Evolutionary conservation across 768 basidiomycete genomes (phyloP), one percentile per base, ranked within the genome.

Genomic region (Lactarius sp.): DNA sequence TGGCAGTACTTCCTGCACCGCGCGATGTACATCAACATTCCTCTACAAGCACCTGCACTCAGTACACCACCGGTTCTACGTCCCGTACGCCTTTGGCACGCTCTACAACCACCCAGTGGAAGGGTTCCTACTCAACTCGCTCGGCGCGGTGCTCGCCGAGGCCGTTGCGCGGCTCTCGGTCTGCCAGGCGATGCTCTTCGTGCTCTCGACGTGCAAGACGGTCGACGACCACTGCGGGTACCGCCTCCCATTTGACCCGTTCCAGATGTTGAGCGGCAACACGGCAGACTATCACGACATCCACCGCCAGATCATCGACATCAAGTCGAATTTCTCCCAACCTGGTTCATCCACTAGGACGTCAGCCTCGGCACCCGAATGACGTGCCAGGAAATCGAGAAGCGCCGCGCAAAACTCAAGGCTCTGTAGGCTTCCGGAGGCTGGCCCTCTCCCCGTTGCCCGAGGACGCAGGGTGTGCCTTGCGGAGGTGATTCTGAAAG

Each of bases 1-100:
- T 98, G 94, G 94, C 95, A 99, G 74, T 99, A 98, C 76, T 94
- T 95, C 77, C 79, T 93, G 20, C 97, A 99, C 73, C 92, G 96
- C 44, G 75, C 78, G 49, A 92, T 97, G 88, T 97, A 98, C 77
- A 76, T 83, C 69, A 92, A 92, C 79, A 90, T 98, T 83, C 75
- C 80, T 98, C 37, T 98, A 96, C 78, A 90, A 85, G 68, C 85
- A 91, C 58, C 80, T 98, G 67, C 97, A 99, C 74, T 93, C 92
- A 0, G 87, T 88, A 75, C 97, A 99, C 75, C 97, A 99, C 73
- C 83, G 94, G 10, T 85, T 99, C 8, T 96, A 98, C 73, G 94
- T 96, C 7, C 95, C 97, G 1, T 98, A 97, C 71, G 93, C 97
- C 0, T 99, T 90, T 70, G 97, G 97, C 18, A 90, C 97, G 20